Percentiles rank a stretch among this genome's conserved stretches.
phyloP scores from a whole-genome alignment of 768 basidiomycete genomes.

The Mycena capillaripes region DNA sequence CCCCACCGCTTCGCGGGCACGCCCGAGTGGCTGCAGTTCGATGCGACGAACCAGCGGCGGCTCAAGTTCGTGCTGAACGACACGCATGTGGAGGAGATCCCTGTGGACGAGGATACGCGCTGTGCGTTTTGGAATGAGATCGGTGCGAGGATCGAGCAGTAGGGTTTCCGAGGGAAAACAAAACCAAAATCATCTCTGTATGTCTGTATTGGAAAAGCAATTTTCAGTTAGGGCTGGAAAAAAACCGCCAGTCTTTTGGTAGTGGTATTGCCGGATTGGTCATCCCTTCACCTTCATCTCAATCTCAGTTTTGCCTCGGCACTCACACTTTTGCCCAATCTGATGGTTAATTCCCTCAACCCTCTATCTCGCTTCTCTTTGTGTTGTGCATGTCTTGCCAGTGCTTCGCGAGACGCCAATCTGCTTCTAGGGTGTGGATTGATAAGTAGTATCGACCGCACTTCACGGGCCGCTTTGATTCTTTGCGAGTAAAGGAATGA shows the following conservation, averaged over 20 bases:
- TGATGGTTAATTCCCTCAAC: too few species aligned
- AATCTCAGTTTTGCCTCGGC: too few species aligned
- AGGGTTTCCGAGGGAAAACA: conserved; percentile 12
- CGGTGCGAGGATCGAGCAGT: conserved; percentile 28
- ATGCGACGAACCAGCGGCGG: conserved; percentile 7
- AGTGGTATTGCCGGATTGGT: conserved; percentile 2
- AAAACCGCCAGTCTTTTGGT: not conserved
- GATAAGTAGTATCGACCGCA: too few species aligned
- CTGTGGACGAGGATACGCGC: conserved; percentile 19
- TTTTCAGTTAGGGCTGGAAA: not conserved
- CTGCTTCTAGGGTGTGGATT: too few species aligned
- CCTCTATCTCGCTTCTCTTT: too few species aligned
- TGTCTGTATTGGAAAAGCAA: conserved; percentile 5
- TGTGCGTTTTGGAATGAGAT: conserved; percentile 30
- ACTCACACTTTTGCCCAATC: too few species aligned
- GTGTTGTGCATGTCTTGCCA: too few species aligned
- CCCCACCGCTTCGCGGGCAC: conserved; percentile 21
- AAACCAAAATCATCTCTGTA: not conserved
- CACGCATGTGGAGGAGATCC: conserved; percentile 25
- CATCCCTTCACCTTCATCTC: too few species aligned
- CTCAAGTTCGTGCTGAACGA: conserved; percentile 27
- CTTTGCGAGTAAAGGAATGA: too few species aligned
- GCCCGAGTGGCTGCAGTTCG: conserved; percentile 25
- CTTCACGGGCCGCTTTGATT: too few species aligned
- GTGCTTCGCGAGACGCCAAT: too few species aligned